Base-by-base conservation (phyloP, 2,329 filamentous ascomycete species). In the Didymellaceae sp. region DNA sequence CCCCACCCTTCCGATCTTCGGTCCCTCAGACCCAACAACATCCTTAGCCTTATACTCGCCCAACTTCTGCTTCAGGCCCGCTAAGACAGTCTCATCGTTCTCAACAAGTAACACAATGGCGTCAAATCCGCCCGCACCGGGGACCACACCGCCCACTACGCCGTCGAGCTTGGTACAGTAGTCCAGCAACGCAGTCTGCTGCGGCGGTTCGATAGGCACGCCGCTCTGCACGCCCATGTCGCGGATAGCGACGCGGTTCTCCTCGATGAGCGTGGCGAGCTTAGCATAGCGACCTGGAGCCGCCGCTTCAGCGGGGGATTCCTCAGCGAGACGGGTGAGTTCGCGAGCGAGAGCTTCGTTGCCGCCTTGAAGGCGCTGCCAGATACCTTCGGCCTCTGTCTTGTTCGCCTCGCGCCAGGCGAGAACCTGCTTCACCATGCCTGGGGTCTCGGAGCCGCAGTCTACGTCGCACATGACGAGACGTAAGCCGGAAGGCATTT, bases 401-500 rank as follows among this genome's bases (percentile, higher is more conserved):
- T 80, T 75, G 16, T 90, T 84, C 38, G 81, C 74, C 40, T 83
- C 82, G 42, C 89, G 81, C 94, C 94, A 99, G 24, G 83, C 82
- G 3, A 97, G 80, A 11, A 99, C 90, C 68, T 90, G 84, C 77
- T 93, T 96, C 28, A 97, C 94, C 94, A 99, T 97, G 11, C 91
- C 84, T 0, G 96, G 92, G 6, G 93, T 97, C 77, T 96, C 85
- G 39, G 88, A 93, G 24, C 94, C 94, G 68, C 92, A 96, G 70
- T 95, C 90, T 6, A 99, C 94, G 68, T 99, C 94, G 68, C 91
- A 96, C 87, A 99, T 94, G 53, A 95, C 84, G 59, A 97, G 79
- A 18, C 88, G 83, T 60, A 96, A 77, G 0, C 90, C 90, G 1
- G 73, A 65, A 0, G 93, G 92, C 51, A 97, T 80, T 53, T 80